These are phyloP conservation scores for Alternaria sp. DNA, from an alignment of 2,329 filamentous ascomycete genomes.

Conservation along the genomic window DNA sequence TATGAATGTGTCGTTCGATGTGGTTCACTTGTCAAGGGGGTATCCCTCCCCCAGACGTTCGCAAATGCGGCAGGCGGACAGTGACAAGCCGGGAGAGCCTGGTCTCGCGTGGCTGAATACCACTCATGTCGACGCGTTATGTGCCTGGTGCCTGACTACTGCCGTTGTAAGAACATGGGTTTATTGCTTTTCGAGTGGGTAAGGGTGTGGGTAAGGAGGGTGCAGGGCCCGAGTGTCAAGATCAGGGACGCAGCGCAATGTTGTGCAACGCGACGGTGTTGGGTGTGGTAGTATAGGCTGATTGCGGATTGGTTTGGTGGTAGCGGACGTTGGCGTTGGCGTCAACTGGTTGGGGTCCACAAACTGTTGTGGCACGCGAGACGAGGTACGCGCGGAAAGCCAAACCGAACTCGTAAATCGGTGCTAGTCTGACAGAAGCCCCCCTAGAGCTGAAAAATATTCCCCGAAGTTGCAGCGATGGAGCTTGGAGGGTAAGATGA, in stretches of 20 bases:
- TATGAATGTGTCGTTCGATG: background rate
- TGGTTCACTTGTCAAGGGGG: background rate
- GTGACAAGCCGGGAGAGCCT: conserved; percentile 18
- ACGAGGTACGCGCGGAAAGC: conserved; percentile 6
- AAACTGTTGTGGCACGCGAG: conserved; percentile 1
- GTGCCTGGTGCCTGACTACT: conserved; percentile 1
- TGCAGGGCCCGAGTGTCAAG: background rate
- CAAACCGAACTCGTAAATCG: background rate
- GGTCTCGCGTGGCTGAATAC: conserved; percentile 12
- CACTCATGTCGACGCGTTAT: conserved; percentile 1
- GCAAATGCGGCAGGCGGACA: background rate
- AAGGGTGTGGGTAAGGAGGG: background rate
- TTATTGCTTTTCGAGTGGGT: background rate
- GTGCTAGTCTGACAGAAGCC: background rate
- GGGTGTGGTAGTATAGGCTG: background rate
- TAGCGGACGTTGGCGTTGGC: background rate
- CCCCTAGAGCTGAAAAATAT: background rate
- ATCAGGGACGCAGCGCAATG: background rate
- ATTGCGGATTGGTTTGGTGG: background rate
- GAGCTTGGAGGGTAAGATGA: background rate
- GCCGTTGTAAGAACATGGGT: background rate
- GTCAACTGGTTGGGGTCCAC: background rate
- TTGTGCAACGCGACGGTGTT: conserved; percentile 1
- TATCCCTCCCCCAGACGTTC: conserved; percentile 11
- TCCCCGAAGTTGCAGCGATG: conserved; percentile 4